phyloP scores from a whole-genome alignment of 2,329 filamentous ascomycete genomes.

The Claviceps quebecensis region DNA sequence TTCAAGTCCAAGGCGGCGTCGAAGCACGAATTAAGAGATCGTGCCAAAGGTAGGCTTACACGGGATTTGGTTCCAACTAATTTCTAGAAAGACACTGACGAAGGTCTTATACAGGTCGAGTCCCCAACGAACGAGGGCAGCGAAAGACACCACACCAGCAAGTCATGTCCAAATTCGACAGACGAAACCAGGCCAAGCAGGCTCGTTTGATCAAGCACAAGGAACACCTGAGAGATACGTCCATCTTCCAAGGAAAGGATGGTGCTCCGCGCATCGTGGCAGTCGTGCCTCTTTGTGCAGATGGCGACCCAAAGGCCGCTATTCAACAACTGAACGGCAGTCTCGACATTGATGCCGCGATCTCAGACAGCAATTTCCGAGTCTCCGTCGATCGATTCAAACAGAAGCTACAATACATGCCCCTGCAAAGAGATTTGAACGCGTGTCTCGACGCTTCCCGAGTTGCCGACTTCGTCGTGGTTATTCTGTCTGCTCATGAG shows the following conservation, averaged over 20 bases:
- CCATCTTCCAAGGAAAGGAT: constrained; percentile 73
- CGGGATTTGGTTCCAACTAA: neutral
- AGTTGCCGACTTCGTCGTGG: constrained; percentile 79
- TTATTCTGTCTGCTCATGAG: constrained; percentile 67
- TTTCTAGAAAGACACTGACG: neutral
- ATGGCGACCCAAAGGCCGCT: constrained; percentile 52
- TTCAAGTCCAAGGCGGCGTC: constrained; percentile 89
- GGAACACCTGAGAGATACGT: constrained; percentile 65
- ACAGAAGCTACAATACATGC: constrained; percentile 80
- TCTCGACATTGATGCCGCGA: constrained; percentile 59
- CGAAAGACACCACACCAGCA: constrained; percentile 90
- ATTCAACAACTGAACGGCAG: constrained; percentile 61
- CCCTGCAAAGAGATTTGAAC: constrained; percentile 58
- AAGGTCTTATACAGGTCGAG: constrained; percentile 48
- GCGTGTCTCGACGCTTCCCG: constrained; percentile 74
- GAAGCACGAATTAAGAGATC: constrained; percentile 74
- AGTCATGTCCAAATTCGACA: constrained; percentile 93
- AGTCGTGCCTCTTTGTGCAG: constrained; percentile 67
- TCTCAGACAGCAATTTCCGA: constrained; percentile 44
- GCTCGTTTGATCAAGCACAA: constrained; percentile 70
- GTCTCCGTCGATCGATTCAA: constrained; percentile 82
- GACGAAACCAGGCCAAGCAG: constrained; percentile 89
- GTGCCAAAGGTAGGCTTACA: constrained; percentile 54
- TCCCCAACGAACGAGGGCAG: constrained; percentile 55
- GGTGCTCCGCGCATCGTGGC: constrained; percentile 81